Percentiles rank a stretch among this genome's conserved stretches.
These are phyloP conservation scores for Fusarium devonianum DNA, from an alignment of 2,329 filamentous ascomycete genomes.

Conservation along the genomic window DNA sequence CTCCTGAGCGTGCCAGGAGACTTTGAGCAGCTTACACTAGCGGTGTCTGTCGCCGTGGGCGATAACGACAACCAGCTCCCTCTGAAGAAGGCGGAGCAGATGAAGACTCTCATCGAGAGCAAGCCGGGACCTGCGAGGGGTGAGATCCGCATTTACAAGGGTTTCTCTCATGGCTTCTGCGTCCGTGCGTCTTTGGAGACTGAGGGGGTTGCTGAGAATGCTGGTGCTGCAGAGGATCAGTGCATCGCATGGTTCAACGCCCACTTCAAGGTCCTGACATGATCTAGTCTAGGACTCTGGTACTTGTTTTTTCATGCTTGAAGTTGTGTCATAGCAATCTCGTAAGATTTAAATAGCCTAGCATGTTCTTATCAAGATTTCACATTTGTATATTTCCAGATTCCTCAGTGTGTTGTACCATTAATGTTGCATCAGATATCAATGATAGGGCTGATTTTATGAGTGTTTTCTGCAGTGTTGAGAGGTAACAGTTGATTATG, in stretches of 20 bases:
- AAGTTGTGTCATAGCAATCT: too few species aligned
- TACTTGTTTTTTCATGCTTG: too few species aligned
- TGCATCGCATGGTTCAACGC: not conserved
- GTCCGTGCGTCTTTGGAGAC: not conserved
- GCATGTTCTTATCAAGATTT: too few species aligned
- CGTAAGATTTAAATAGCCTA: too few species aligned
- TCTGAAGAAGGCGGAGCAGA: not conserved
- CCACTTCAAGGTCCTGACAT: not conserved
- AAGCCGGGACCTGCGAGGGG: not conserved
- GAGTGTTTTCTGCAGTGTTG: too few species aligned
- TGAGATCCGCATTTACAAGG: constrained; percentile 1
- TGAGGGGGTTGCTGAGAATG: not conserved
- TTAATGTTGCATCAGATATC: too few species aligned
- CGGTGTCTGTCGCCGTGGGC: not conserved
- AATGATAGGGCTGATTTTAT: too few species aligned
- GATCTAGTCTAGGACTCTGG: too few species aligned
- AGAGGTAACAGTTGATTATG: too few species aligned
- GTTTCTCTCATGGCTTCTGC: not conserved
- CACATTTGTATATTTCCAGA: too few species aligned
- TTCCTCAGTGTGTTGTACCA: too few species aligned
- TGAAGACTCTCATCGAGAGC: not conserved
- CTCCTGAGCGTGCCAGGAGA: not conserved
- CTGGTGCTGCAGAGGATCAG: not conserved
- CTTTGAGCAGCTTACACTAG: not conserved
- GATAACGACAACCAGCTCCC: not conserved